Evolutionary conservation across 2,329 filamentous ascomycete genomes (phyloP).

Genomic region (Claviceps capensis): DNA sequence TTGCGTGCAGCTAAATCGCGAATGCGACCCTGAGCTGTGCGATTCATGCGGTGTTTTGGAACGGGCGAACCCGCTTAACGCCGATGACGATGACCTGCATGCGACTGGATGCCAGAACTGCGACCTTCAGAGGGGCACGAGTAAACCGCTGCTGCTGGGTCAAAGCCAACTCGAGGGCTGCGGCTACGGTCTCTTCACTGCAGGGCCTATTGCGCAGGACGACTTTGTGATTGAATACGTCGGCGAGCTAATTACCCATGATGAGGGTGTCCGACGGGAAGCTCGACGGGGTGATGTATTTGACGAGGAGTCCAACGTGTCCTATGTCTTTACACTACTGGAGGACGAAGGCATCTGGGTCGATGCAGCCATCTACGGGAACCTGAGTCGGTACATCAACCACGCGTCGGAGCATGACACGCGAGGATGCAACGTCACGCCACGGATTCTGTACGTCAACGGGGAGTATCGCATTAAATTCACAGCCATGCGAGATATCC

Average conservation of each 20-base stretch:
- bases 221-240: conserved; percentile 74
- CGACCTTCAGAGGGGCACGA: conserved; percentile 51
- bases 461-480: conserved; percentile 67
- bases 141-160: conserved; percentile 54
- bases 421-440: conserved; percentile 45
- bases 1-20: conserved; percentile 58
- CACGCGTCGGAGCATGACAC: conserved; percentile 45
- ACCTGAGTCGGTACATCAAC: conserved; percentile 74
- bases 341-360: conserved; percentile 52
- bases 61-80: conserved; percentile 55
- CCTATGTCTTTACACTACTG: conserved; percentile 49
- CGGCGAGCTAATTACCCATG: conserved; percentile 59
- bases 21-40: conserved; percentile 71
- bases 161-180: conserved; percentile 53
- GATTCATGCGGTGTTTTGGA: conserved; percentile 54
- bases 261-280: conserved; percentile 56
- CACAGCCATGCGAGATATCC: conserved; percentile 51
- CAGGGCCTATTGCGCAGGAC: conserved; percentile 49
- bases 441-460: conserved; percentile 58
- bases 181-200: conserved; percentile 64
- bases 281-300: conserved; percentile 46
- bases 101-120: conserved; percentile 57
- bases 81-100: conserved; percentile 42
- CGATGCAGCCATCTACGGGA: conserved; percentile 64
- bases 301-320: conserved; percentile 45